These are phyloP conservation scores for Cryptomeria japonica DNA, from an alignment of 75 land plant genomes.

Conservation along the genomic window DNA sequence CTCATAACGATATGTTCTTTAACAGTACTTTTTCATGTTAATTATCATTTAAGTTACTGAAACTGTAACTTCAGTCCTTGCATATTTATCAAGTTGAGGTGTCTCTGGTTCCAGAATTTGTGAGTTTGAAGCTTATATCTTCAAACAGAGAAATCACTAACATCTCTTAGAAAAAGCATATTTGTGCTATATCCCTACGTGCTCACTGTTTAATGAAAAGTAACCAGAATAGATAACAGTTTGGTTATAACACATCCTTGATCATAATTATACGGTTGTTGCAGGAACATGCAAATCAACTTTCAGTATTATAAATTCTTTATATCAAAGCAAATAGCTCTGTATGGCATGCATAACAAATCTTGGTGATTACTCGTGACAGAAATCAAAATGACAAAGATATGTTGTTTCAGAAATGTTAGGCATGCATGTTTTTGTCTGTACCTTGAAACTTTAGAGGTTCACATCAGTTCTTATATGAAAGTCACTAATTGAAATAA, in stretches of 20 bases:
- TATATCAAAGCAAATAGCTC: neutral
- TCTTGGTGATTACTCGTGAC: neutral
- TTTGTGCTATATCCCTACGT: neutral
- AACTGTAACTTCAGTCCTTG: neutral
- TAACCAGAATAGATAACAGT: neutral
- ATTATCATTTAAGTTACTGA: too few relatives aligned
- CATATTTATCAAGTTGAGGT: neutral
- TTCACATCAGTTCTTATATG: too few relatives aligned
- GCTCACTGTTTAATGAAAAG: neutral
- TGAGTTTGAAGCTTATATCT: neutral
- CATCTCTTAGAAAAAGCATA: neutral
- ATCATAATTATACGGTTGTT: neutral
- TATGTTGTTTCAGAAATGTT: neutral
- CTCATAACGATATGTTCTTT: neutral
- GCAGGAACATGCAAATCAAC: neutral
- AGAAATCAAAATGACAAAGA: neutral
- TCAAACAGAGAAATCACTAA: neutral
- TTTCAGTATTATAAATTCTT: neutral
- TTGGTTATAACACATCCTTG: neutral
- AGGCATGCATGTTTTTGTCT: neutral
- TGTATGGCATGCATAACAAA: neutral
- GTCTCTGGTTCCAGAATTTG: neutral
- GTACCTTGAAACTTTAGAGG: neutral
- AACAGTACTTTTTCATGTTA: too few relatives aligned
- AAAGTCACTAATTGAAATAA: too few relatives aligned